Conservation (phyloP, 192 early-diverging fungal genomes). For the Endogone sp. region DNA sequence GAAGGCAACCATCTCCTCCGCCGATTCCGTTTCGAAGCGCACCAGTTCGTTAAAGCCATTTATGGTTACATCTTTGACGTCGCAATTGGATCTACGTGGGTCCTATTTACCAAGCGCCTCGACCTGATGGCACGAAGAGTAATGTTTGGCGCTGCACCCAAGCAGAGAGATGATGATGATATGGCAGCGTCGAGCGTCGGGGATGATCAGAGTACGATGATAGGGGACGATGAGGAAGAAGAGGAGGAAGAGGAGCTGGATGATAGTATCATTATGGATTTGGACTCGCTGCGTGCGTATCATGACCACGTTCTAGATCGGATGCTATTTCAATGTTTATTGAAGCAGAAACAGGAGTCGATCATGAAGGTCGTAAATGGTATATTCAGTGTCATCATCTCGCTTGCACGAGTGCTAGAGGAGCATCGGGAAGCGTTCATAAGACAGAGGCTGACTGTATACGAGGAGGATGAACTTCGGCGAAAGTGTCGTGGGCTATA, state of each 20-base stretch:
- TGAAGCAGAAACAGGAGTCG: constrained; percentile 38
- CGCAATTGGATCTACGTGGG: constrained; percentile 40
- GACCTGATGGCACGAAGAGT: constrained; percentile 15
- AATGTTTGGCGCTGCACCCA: background rate
- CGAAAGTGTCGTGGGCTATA: constrained; percentile 12
- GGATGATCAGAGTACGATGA: constrained; percentile 1
- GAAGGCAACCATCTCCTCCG: constrained; percentile 19
- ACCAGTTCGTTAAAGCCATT: constrained; percentile 45
- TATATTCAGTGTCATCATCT: constrained; percentile 28
- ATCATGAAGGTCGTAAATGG: constrained; percentile 33
- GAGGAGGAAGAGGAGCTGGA: background rate
- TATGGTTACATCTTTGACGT: constrained; percentile 37
- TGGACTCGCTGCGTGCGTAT: constrained; percentile 32
- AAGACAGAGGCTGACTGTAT: background rate
- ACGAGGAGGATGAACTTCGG: constrained; percentile 12
- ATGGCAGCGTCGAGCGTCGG: constrained; percentile 2
- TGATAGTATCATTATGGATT: constrained; percentile 20
- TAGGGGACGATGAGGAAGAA: constrained; percentile 3
- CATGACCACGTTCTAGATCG: constrained; percentile 44
- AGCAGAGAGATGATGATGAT: background rate
- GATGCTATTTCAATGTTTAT: constrained; percentile 39
- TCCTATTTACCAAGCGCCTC: constrained; percentile 34
- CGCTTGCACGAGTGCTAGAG: constrained; percentile 5
- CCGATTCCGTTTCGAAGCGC: constrained; percentile 38
- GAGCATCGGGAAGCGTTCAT: background rate